Evolutionary conservation across 169 alveolate genomes (phyloP).

Genomic region (Plasmodium fragile): DNA sequence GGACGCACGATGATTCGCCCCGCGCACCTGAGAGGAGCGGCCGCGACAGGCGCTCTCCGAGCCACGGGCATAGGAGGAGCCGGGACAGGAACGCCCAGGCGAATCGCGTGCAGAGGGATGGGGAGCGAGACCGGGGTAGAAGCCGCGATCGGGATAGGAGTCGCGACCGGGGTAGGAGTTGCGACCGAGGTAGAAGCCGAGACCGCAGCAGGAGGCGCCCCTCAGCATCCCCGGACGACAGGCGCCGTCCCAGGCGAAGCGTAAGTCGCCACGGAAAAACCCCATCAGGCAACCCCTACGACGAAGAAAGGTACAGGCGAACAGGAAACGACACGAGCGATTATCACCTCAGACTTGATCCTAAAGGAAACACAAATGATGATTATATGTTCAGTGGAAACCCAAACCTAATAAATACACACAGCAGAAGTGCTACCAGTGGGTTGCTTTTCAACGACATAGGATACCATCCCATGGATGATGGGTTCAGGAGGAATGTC

Average conservation of each 20-base stretch:
- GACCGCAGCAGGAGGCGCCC: background rate
- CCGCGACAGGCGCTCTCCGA: slow-evolving; percentile 37
- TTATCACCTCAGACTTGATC: background rate
- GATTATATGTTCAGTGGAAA: background rate
- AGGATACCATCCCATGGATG: background rate
- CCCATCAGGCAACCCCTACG: background rate
- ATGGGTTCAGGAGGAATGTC: background rate
- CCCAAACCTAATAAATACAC: background rate
- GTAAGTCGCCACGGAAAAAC: background rate
- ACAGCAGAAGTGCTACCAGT: background rate
- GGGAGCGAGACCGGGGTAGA: background rate
- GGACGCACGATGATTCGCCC: slow-evolving; percentile 9
- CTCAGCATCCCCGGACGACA: background rate
- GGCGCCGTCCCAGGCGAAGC: background rate
- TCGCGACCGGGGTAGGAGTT: background rate
- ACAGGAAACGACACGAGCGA: background rate
- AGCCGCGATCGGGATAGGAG: background rate
- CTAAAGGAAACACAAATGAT: background rate
- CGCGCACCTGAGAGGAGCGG: slow-evolving; percentile 12
- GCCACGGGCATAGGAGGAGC: background rate
- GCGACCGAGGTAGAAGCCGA: background rate
- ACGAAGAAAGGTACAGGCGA: background rate
- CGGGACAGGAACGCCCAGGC: background rate
- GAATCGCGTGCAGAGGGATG: background rate
- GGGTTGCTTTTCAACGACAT: background rate